These are phyloP conservation scores for Lodderomyces metapsilosis DNA, from an alignment of 1,139 yeast species.

Conservation along the genomic window DNA sequence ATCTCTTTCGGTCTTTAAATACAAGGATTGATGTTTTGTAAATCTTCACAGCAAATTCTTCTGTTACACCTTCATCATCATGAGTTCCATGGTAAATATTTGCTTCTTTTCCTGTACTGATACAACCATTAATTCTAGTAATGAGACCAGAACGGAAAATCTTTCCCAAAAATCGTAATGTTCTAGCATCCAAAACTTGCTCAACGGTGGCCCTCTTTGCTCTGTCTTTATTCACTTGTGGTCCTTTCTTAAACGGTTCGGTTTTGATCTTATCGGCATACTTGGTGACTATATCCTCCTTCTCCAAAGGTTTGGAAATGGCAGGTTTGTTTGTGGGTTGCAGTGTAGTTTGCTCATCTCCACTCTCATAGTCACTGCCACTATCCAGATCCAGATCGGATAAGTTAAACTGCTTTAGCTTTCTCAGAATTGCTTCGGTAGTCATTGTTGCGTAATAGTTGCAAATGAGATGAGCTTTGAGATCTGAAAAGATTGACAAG, in stretches of 20 bases:
- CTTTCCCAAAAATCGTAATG: conserved; percentile 77
- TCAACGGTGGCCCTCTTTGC: conserved; percentile 96
- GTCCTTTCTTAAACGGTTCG: conserved; percentile 57
- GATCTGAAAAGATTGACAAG: background rate
- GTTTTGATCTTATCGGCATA: conserved; percentile 65
- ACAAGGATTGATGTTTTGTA: conserved; percentile 95
- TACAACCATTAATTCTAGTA: conserved; percentile 86
- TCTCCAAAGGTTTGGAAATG: conserved; percentile 29
- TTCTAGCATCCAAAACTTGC: conserved; percentile 93
- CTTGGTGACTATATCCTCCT: conserved; percentile 58
- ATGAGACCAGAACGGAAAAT: conserved; percentile 81
- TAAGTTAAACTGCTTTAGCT: background rate
- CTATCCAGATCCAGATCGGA: background rate
- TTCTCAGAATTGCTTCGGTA: background rate
- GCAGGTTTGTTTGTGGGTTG: background rate
- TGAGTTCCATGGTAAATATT: conserved; percentile 93
- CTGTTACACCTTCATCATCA: conserved; percentile 44
- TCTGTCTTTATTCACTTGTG: conserved; percentile 68
- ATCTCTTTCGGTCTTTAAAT: conserved; percentile 92
- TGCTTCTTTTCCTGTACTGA: conserved; percentile 97
- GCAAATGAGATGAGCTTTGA: background rate
- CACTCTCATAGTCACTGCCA: conserved; percentile 4
- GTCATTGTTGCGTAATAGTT: background rate
- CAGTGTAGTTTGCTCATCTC: background rate
- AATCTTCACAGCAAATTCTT: conserved; percentile 84